Evolutionary conservation across 495 filamentous ascomycete species (phyloP), one percentile per base, ranked within the genome.

Genomic region (Podospora conica): DNA sequence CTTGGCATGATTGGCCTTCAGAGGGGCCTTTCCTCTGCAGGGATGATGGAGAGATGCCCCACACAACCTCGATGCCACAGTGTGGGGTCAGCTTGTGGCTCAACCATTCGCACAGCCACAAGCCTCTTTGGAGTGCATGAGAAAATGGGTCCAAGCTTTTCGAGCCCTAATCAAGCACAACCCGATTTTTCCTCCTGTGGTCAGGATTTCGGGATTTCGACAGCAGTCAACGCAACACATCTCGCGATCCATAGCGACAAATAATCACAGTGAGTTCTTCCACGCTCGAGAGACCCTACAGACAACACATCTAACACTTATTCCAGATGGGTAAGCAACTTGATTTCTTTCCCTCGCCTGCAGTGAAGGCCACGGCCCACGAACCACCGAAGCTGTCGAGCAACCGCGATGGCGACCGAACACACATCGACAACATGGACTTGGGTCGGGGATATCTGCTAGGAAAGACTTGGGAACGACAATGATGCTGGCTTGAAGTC

Each of bases 251-350:
- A 67, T 63, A 70, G 69, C 72, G 70, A 67, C 71, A 68, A 74
- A 69, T 58, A 70, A 68, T 77, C 78, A 82, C 69, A 78, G 80
- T 82, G 78, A 72, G 80, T 74, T 31, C 20, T 57, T 60, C 11
- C 55, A 48, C 28, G 56, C 29, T 22, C 20, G 12, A 23, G 48
- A n/a, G 28, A 23, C 20, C 31, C 4, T 33, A 23, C 28, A 28
- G 56, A 18, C 0, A 59, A 54, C 53, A 48, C 40, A 20, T 66
- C 75, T 76, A 66, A 80, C 68, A 31, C 4, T 67, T 63, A n/a
- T 59, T 59, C 22, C 62, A 82, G 80, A 82, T 82, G 80, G 80
- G 80, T 82, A 82, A 82, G 80, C 78, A 65, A 66, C 64, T 65
- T 73, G 60, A 59, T 67, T 67, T 74, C 70, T 40, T 54, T 65